Base-by-base conservation (phyloP, 352 stramenopile genomes). In the Saprolegnia diclina region DNA sequence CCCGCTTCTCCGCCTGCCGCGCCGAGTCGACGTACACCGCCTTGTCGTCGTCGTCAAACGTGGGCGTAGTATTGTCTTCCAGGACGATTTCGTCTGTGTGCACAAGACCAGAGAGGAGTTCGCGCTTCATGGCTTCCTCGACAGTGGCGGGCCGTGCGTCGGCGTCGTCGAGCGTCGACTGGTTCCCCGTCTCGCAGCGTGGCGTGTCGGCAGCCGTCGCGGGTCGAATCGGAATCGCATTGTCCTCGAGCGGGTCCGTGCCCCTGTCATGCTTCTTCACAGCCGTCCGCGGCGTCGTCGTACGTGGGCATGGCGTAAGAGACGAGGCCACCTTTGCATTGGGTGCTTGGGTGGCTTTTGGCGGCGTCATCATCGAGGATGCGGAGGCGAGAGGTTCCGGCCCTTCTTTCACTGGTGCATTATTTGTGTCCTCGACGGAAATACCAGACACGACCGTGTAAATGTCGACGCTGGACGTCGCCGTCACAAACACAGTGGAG, bases 211-310 rank as follows among this genome's bases (percentile, higher is more conserved):
- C 21, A 14, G 62, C 35, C 24, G 45, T 24, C 11, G 52, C n/a
- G 3, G 38, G 62, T 35, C 44, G 63, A 42, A 69, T 59, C 21
- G 63, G 63, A 63, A 69, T 69, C 13, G 35, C 35, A n/a, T 59
- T 59, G 32, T 38, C 63, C 13, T 69, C 63, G 3, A 69, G n/a
- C 0, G 63, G 63, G 26, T 69, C 63, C 7, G 63, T 69, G 42
- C 63, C 63, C 45, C 62, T 69, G 21, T 69, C 63, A 56, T 52
- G 24, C 7, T 44, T 69, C 24, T 63, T 16, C 7, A n/a, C 19
- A 18, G 24, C 21, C 21, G 18, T 52, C 21, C 18, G 21, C 21
- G 45, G 45, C 21, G 21, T 14, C 19, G 52, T 59, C 7, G 52
- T 59, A 21, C 11, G 52, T 1, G 9, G 3, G 42, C 42, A 7